Conservation (phyloP, 768 basidiomycete species). For the Pleurotus djamor region DNA sequence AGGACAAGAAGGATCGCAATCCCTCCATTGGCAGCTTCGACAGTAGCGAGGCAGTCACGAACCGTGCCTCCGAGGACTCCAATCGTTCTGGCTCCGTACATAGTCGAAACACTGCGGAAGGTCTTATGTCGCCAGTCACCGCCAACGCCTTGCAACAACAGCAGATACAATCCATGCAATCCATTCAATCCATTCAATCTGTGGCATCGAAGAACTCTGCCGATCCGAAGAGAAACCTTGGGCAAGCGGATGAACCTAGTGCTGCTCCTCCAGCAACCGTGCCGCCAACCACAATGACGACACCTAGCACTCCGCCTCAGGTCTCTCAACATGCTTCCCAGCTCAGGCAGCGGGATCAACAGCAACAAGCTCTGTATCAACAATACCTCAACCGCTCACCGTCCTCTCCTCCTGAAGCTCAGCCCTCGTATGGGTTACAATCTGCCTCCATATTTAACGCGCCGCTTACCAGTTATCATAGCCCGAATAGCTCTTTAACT, state of each 20-base stretch:
- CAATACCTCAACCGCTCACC: slow-evolving; percentile 90
- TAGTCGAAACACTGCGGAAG: slow-evolving; percentile 24
- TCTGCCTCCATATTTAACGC: slow-evolving; percentile 69
- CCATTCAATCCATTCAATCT: slow-evolving; percentile 26
- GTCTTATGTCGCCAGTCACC: slow-evolving; percentile 50
- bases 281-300: slow-evolving; percentile 26
- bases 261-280: slow-evolving; percentile 11
- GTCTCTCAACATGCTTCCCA: slow-evolving; percentile 69
- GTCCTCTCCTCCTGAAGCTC: slow-evolving; percentile 71
- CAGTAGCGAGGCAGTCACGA: slow-evolving; percentile 36
- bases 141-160: slow-evolving; percentile 58
- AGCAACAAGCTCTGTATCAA: slow-evolving; percentile 84
- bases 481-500: slow-evolving; percentile 38
- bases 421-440: slow-evolving; percentile 73
- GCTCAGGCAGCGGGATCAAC: slow-evolving; percentile 84
- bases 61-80: slow-evolving; percentile 62
- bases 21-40: slow-evolving; percentile 48
- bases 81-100: slow-evolving; percentile 46
- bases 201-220: slow-evolving; percentile 17
- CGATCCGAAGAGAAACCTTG: slow-evolving; percentile 21
- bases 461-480: slow-evolving; percentile 27
- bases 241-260: slow-evolving; percentile 23
- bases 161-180: slow-evolving; percentile 35
- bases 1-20: slow-evolving; percentile 59
- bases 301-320: slow-evolving; percentile 28